phyloP scores from a whole-genome alignment of 2,329 filamentous ascomycete species.

The Penicillium sp. region DNA sequence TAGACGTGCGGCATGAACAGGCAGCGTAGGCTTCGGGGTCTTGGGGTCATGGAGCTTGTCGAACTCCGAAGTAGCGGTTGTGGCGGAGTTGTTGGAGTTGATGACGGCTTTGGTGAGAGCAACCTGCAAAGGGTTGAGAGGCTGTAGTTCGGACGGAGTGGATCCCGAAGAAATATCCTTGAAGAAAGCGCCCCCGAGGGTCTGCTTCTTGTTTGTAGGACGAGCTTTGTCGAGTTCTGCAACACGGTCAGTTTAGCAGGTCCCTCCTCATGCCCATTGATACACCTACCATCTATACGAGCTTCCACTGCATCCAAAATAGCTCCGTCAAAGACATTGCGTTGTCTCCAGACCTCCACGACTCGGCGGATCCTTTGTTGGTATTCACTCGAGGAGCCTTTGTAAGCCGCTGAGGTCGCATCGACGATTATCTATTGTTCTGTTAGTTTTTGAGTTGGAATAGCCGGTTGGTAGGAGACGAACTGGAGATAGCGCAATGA shows the following conservation, averaged over 20 bases:
- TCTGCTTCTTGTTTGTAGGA: slow-evolving; percentile 52
- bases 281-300: slow-evolving; percentile 67
- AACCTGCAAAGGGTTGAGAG: slow-evolving; percentile 72
- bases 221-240: slow-evolving; percentile 57
- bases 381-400: slow-evolving; percentile 78
- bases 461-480: slow-evolving; percentile 17
- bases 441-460: slow-evolving; percentile 20
- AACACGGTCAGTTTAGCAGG: not conserved
- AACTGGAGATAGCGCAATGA: slow-evolving; percentile 81
- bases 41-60: slow-evolving; percentile 74
- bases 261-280: not conserved
- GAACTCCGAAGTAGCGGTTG: slow-evolving; percentile 75
- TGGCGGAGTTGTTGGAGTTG: slow-evolving; percentile 64
- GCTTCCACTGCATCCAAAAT: slow-evolving; percentile 80
- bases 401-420: slow-evolving; percentile 86
- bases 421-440: slow-evolving; percentile 70
- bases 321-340: slow-evolving; percentile 75
- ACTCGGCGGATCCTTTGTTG: slow-evolving; percentile 85
- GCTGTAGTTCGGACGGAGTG: slow-evolving; percentile 72
- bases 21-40: slow-evolving; percentile 69
- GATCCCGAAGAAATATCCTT: slow-evolving; percentile 51
- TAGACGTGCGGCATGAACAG: slow-evolving; percentile 86
- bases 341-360: slow-evolving; percentile 89
- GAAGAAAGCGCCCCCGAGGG: slow-evolving; percentile 69
- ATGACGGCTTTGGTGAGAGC: slow-evolving; percentile 70